A percentile compares a stretch with the other conserved stretches of the same genome.
Conservation (phyloP, 495 filamentous ascomycete genomes). For the Aspergillus kassunensis region DNA sequence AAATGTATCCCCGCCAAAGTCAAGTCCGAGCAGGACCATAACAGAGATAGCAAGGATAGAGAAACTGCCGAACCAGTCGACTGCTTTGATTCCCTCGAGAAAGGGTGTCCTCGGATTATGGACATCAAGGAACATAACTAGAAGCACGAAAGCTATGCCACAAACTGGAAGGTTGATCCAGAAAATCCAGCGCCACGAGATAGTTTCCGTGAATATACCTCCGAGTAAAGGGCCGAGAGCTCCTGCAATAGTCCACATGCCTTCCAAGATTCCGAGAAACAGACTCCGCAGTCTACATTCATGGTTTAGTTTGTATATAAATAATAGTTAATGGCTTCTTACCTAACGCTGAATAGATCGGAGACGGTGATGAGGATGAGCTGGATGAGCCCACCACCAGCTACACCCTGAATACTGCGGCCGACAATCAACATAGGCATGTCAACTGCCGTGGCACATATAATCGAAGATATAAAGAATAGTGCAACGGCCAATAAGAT, state of each 20-base stretch:
- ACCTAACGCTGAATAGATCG: conserved; percentile 58
- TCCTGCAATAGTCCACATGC: conserved; percentile 55
- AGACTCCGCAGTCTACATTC: conserved; percentile 42
- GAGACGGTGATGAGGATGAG: conserved; percentile 52
- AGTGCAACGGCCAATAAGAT: conserved; percentile 42
- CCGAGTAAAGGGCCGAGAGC: conserved; percentile 65
- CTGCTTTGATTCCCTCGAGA: conserved; percentile 62
- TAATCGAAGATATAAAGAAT: conserved; percentile 41
- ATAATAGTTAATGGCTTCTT: background rate
- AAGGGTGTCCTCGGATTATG: conserved; percentile 56
- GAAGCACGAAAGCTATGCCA: conserved; percentile 49
- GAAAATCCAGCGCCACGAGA: conserved; percentile 66
- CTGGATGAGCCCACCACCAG: conserved; percentile 51
- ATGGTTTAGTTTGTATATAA: no score
- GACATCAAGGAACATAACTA: conserved; percentile 57
- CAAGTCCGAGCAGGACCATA: conserved; percentile 73
- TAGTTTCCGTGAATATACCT: conserved; percentile 58
- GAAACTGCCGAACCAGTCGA: conserved; percentile 72
- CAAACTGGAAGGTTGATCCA: conserved; percentile 70
- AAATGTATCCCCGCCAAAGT: conserved; percentile 67
- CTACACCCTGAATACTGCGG: conserved; percentile 52
- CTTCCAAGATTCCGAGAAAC: conserved; percentile 51
- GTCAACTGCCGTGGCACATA: conserved; percentile 44
- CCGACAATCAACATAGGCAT: conserved; percentile 55
- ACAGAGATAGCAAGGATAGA: conserved; percentile 67